These are phyloP conservation scores for Macrolepiota dolichaula DNA, from an alignment of 768 basidiomycete species.

Conservation along the genomic window DNA sequence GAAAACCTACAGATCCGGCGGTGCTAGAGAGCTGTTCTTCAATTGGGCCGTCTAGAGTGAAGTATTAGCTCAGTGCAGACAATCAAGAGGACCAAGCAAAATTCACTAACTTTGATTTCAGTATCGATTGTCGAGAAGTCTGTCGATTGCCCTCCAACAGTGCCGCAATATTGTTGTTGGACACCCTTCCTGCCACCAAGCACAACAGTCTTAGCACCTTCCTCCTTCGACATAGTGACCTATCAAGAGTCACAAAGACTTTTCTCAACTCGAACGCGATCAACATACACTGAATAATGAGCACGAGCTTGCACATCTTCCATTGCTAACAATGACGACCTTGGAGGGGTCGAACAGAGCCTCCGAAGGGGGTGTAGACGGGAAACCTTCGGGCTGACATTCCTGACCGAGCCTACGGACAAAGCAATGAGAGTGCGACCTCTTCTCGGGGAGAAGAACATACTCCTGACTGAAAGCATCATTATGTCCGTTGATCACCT, in stretches of 20 bases:
- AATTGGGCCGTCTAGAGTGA: constrained; percentile 41
- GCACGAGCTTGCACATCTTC: constrained; percentile 52
- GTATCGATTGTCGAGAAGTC: constrained; percentile 60
- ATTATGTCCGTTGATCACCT: constrained; percentile 42
- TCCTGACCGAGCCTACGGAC: constrained; percentile 41
- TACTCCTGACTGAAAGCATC: constrained; percentile 54
- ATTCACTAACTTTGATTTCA: constrained; percentile 44
- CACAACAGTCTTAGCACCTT: constrained; percentile 54
- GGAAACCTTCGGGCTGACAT: constrained; percentile 27
- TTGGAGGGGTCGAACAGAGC: constrained; percentile 50
- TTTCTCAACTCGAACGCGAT: constrained; percentile 12
- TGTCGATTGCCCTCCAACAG: constrained; percentile 60
- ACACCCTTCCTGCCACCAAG: constrained; percentile 49
- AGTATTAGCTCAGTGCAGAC: background rate
- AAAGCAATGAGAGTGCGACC: background rate
- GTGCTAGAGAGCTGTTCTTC: constrained; percentile 55
- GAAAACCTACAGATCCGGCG: constrained; percentile 53
- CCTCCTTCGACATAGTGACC: constrained; percentile 59
- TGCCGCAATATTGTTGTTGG: constrained; percentile 57
- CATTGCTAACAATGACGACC: constrained; percentile 55
- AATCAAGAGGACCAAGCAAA: background rate
- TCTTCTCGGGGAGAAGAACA: background rate
- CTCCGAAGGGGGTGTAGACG: constrained; percentile 33
- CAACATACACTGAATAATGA: constrained; percentile 42
- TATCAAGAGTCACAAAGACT: constrained; percentile 15